A percentile compares a stretch with the other conserved stretches of the same genome.
Evolutionary conservation across 1,284 basidiomycete genomes (phyloP).

Genomic region (Coniferiporia sulphurascens): DNA sequence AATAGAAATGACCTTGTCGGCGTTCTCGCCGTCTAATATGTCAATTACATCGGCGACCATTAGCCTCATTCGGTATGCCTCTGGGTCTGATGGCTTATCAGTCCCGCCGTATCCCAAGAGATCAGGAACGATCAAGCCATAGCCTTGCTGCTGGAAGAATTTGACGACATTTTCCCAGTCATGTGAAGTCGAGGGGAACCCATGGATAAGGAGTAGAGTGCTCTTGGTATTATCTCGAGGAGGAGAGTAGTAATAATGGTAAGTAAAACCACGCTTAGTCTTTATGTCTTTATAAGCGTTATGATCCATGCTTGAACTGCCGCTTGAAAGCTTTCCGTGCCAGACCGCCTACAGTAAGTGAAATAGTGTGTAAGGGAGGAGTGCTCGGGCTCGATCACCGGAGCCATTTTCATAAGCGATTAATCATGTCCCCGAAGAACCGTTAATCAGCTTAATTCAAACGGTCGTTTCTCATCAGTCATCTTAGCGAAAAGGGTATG

Average conservation of each 20-base stretch:
- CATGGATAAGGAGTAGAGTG: conserved; percentile 27
- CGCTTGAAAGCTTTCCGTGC: not conserved
- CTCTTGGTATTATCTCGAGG: conserved; percentile 16
- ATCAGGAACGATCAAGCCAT: conserved; percentile 49
- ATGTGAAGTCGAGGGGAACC: conserved; percentile 25
- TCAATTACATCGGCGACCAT: conserved; percentile 24
- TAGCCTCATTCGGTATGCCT: conserved; percentile 18
- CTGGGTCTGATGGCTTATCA: conserved; percentile 24
- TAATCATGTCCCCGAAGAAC: too few relatives aligned
- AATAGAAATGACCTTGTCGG: conserved; percentile 21
- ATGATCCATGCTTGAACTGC: conserved; percentile 17
- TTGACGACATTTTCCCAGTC: conserved; percentile 29
- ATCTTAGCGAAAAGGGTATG: not conserved
- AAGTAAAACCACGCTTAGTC: conserved; percentile 20
- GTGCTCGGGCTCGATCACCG: too few relatives aligned
- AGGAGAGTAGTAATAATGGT: conserved; percentile 19
- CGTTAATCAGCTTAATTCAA: too few relatives aligned
- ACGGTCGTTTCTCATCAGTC: too few relatives aligned
- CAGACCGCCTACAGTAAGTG: not conserved
- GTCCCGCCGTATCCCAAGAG: conserved; percentile 46
- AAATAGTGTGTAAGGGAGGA: not conserved
- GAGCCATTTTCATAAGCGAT: too few relatives aligned
- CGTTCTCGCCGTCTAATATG: conserved; percentile 24
- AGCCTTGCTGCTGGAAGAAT: conserved; percentile 32
- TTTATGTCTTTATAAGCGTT: conserved; percentile 16